These are phyloP conservation scores for Aspergillus funiculosus DNA, from an alignment of 495 filamentous ascomycete genomes.

Conservation along the genomic window DNA sequence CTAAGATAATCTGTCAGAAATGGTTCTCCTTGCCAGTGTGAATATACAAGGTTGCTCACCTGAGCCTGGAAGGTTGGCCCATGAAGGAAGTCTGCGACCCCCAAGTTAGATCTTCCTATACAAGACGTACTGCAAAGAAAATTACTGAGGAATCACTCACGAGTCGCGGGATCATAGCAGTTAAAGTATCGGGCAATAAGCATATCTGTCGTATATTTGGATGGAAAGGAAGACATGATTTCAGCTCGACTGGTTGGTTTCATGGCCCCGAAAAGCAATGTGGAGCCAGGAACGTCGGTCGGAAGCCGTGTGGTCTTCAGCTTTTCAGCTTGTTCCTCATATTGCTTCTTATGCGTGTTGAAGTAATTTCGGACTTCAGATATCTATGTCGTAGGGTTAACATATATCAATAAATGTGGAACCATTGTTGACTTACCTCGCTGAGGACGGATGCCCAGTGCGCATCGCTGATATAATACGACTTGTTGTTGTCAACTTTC, in stretches of 20 bases:
- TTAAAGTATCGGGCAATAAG: slow-evolving; percentile 70
- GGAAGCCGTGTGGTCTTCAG: slow-evolving; percentile 58
- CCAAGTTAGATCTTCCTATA: slow-evolving; percentile 41
- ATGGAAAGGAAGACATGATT: slow-evolving; percentile 71
- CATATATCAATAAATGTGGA: slow-evolving; percentile 8
- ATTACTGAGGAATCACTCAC: slow-evolving; percentile 32
- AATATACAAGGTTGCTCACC: slow-evolving; percentile 21
- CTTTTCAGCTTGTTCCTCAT: slow-evolving; percentile 56
- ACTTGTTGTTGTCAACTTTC: slow-evolving; percentile 80
- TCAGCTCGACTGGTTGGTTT: slow-evolving; percentile 65
- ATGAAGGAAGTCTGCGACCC: slow-evolving; percentile 70
- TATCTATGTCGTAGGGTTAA: slow-evolving; percentile 51
- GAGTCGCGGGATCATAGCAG: slow-evolving; percentile 65
- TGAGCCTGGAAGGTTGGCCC: slow-evolving; percentile 76
- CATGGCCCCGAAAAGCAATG: slow-evolving; percentile 67
- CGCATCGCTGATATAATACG: slow-evolving; percentile 78
- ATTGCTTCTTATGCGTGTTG: slow-evolving; percentile 59
- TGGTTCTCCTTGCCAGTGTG: neutral
- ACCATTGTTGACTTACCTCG: slow-evolving; percentile 55
- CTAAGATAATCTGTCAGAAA: slow-evolving; percentile 27
- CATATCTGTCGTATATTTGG: slow-evolving; percentile 73
- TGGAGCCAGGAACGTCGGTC: slow-evolving; percentile 55
- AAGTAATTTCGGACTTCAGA: slow-evolving; percentile 93
- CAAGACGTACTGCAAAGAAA: neutral
- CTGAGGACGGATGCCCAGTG: slow-evolving; percentile 87